Base-by-base conservation (phyloP, 2,329 filamentous ascomycete species). In the Aureobasidium melanogenum region DNA sequence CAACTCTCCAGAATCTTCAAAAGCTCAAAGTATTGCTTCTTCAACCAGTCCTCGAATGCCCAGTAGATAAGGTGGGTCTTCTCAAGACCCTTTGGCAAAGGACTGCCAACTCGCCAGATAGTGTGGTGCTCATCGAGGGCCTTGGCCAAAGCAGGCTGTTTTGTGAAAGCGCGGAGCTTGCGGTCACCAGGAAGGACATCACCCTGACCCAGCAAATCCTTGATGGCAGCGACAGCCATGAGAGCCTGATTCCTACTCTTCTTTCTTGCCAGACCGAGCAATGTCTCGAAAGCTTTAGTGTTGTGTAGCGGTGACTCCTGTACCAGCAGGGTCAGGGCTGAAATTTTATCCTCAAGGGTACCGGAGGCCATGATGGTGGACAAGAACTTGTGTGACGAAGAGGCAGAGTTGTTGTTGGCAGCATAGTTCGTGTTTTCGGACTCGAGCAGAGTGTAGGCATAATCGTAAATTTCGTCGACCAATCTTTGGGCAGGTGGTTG, bases 231-330 rank as follows among this genome's bases (percentile, higher is more conserved):
- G 59, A 97, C 81, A n/a, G 95, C 92, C 70, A 92, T 88, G 62
- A 99, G 86, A 8, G 94, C 93, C 71, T 96, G 92, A 24, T 89
- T 89, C 73, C 95, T 88, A 71, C 90, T 97, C 74, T 91, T 90
- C 77, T 99, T 99, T 69, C 86, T 88, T n/a, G 92, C 91, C 46
- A 99, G 77, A 1, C 77, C 83, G 66, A 97, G 80, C 50, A 99
- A 79, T 64, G 85, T 90, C 68, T 97, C 93, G 64, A 97, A 86
- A 0, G 92, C 88, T 70, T 94, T 93, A 65, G 85, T 87, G 64
- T 92, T 97, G 74, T 99, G 94, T 56, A 97, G 78, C 19, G 94
- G 94, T 9, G 95, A 97, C 74, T 99, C 94, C 77, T 99, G 95
- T 14, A 97, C 86, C 61, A 94, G 88, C 67, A 99, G 80, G 5